Evolutionary conservation across 495 filamentous ascomycete species (phyloP).

Genomic region (Hypoxylon subgilvum): DNA sequence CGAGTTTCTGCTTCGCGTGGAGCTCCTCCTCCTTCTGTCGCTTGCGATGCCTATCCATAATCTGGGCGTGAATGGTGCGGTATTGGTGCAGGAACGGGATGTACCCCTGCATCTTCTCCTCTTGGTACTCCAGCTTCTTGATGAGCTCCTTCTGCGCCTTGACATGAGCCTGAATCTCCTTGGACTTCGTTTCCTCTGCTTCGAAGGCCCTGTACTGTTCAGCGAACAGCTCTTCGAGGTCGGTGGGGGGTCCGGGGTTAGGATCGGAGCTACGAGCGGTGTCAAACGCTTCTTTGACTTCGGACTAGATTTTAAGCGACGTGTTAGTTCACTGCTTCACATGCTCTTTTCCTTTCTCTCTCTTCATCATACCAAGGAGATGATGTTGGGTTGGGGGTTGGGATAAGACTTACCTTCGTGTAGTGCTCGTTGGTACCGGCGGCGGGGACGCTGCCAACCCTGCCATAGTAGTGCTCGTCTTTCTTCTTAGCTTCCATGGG

Average conservation of each 20-base stretch:
- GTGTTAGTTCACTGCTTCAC: no score
- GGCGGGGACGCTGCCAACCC: not conserved
- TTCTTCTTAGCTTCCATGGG: conserved; percentile 21
- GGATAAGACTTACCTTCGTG: conserved; percentile 13
- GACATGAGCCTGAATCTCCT: not conserved
- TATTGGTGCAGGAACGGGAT: conserved; percentile 1
- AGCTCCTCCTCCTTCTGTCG: no score
- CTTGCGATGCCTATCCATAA: no score
- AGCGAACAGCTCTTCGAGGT: no score
- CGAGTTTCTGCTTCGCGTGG: no score
- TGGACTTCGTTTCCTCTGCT: not conserved
- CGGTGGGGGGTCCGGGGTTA: not conserved
- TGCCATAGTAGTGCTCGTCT: conserved; percentile 10
- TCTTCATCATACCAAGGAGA: no score
- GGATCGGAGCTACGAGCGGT: not conserved
- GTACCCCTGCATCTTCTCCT: not conserved
- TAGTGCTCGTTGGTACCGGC: conserved; percentile 13
- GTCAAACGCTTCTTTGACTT: no score
- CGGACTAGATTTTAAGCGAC: not conserved
- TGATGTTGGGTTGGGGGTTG: not conserved
- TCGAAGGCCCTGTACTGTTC: no score
- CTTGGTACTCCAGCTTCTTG: not conserved
- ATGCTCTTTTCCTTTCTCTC: no score
- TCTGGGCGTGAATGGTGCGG: not conserved
- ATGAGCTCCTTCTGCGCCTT: not conserved